These are phyloP conservation scores for Mycena metata DNA, from an alignment of 768 basidiomycete species.

Conservation along the genomic window DNA sequence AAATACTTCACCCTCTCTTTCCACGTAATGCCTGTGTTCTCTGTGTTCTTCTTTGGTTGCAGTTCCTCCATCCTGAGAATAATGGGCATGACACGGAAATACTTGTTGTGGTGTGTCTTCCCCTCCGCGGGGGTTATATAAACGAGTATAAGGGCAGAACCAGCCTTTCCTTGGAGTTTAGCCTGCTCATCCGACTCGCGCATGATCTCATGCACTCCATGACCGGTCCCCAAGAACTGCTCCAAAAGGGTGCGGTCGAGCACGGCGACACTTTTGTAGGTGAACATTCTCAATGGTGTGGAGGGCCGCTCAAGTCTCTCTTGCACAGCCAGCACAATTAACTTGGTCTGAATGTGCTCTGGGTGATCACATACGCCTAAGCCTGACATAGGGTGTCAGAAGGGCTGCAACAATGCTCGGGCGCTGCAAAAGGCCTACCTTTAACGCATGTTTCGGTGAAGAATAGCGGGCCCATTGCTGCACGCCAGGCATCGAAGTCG, in stretches of 20 bases:
- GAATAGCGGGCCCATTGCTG: constrained; percentile 2
- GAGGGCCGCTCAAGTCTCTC: not conserved
- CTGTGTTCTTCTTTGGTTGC: not conserved
- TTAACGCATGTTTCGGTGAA: constrained; percentile 8
- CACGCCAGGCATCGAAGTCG: constrained; percentile 8
- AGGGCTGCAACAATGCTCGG: not conserved
- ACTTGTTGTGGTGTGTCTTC: not conserved
- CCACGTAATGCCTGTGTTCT: constrained; percentile 2
- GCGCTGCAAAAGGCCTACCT: not conserved
- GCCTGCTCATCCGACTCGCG: constrained; percentile 11
- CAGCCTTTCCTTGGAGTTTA: constrained; percentile 1
- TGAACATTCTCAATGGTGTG: constrained; percentile 6
- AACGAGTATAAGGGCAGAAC: not conserved
- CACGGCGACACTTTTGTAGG: not conserved
- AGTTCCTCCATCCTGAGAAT: constrained; percentile 1
- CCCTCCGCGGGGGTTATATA: constrained; percentile 3
- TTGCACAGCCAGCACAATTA: not conserved
- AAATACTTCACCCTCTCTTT: constrained; percentile 15
- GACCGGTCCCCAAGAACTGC: not conserved
- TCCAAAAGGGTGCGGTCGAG: not conserved
- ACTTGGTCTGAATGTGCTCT: constrained; percentile 3
- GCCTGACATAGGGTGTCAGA: not conserved
- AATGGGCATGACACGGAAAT: not conserved
- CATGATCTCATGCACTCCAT: not conserved
- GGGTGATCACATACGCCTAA: not conserved